Percentiles rank a stretch among this genome's conserved stretches.
Conservation (phyloP, 225 moss, liverwort and hornwort genomes). For the Sphagnum tenellum region DNA sequence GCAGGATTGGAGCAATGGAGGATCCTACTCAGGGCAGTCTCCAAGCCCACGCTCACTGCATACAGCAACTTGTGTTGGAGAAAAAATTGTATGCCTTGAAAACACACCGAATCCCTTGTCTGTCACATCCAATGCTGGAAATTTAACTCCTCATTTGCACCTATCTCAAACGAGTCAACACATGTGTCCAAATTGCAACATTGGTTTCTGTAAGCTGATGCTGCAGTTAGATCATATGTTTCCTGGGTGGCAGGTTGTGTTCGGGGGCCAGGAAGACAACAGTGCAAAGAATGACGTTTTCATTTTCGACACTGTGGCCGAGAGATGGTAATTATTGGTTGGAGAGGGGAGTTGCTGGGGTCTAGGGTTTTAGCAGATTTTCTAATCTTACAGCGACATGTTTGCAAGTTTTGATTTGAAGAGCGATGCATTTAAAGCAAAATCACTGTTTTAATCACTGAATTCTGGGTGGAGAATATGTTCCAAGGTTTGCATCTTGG, state of each 20-base stretch:
- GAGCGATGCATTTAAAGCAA: no score
- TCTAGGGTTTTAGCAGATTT: background rate
- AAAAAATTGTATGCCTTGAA: slow-evolving; percentile 35
- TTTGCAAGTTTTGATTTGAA: no score
- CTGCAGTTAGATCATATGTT: background rate
- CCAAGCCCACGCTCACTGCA: slow-evolving; percentile 34
- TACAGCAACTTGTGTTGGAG: slow-evolving; percentile 33
- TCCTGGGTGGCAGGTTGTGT: slow-evolving; percentile 26
- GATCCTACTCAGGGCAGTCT: slow-evolving; percentile 18
- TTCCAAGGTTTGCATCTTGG: no score
- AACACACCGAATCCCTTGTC: slow-evolving; percentile 3
- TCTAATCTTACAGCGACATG: background rate
- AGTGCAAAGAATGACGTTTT: slow-evolving; percentile 31
- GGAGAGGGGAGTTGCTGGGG: background rate
- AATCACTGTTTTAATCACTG: no score
- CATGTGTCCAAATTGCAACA: background rate
- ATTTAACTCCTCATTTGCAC: background rate
- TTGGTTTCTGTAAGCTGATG: background rate
- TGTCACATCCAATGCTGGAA: background rate
- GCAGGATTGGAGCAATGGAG: slow-evolving; percentile 23
- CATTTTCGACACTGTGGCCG: slow-evolving; percentile 25
- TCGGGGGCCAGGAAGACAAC: slow-evolving; percentile 33
- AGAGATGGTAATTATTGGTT: slow-evolving; percentile 22
- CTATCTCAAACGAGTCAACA: background rate
- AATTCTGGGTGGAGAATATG: no score